Evolutionary conservation across 805 yeast species (phyloP).

Genomic region (Wickerhamomyces strasburgensis): DNA sequence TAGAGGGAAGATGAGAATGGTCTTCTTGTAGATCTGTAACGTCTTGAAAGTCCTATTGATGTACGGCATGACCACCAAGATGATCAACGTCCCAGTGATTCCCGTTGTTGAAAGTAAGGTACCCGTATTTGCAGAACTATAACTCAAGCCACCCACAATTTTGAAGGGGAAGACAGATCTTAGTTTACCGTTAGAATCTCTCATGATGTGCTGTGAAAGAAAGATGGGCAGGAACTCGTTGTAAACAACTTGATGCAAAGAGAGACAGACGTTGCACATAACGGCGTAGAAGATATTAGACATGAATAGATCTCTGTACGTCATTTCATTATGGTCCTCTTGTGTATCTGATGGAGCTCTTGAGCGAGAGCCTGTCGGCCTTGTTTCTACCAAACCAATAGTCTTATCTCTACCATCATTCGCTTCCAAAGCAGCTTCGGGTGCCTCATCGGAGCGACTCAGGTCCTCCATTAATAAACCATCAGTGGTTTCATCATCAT

Average conservation of each 20-base stretch:
- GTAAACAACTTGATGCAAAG: background rate
- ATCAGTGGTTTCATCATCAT: background rate
- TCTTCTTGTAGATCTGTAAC: conserved; percentile 11
- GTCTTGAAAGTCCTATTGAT: background rate
- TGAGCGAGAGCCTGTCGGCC: too few species aligned
- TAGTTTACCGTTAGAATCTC: conserved; percentile 12
- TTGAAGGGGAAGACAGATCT: conserved; percentile 40
- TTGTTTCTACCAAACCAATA: too few species aligned
- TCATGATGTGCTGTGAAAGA: background rate
- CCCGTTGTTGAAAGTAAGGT: conserved; percentile 46
- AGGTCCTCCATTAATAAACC: too few species aligned
- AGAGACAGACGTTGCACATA: conserved; percentile 3
- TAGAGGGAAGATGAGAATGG: conserved; percentile 14
- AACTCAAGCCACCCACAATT: conserved; percentile 49
- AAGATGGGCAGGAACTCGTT: background rate
- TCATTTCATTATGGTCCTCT: conserved; percentile 7
- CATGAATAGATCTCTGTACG: conserved; percentile 8
- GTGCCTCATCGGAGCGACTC: too few species aligned
- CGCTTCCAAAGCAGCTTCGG: too few species aligned
- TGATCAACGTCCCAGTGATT: conserved; percentile 42
- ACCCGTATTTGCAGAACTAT: conserved; percentile 43
- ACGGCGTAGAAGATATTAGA: conserved; percentile 11
- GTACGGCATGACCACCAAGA: conserved; percentile 27
- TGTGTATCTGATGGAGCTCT: too few species aligned
- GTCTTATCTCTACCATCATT: too few species aligned